Evolutionary conservation across 208 protist species (phyloP).

Genomic region (Trypanosoma cruzi): DNA sequence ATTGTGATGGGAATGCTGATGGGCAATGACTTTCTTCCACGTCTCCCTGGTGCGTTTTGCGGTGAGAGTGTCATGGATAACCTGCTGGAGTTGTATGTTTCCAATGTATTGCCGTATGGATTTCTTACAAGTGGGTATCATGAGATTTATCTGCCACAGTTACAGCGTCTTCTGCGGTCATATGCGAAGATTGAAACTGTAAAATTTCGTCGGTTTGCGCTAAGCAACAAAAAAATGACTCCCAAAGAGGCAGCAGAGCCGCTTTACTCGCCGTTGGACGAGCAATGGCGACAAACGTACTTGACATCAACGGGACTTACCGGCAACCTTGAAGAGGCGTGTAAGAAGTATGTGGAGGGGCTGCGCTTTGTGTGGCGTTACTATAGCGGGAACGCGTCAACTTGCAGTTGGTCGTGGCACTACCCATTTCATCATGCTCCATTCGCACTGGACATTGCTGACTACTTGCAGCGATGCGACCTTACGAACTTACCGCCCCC

Average conservation of each 20-base stretch:
- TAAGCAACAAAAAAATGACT: conserved; percentile 40
- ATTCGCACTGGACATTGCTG: conserved; percentile 63
- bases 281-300: conserved; percentile 57
- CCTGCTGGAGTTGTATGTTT: conserved; percentile 78
- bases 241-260: conserved; percentile 35
- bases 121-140: conserved; percentile 70
- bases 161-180: conserved; percentile 57
- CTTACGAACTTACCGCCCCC: conserved; percentile 35
- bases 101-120: conserved; percentile 76
- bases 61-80: conserved; percentile 80
- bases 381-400: conserved; percentile 56
- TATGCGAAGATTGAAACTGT: conserved; percentile 71
- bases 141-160: conserved; percentile 73
- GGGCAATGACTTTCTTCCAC: conserved; percentile 88
- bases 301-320: conserved; percentile 42
- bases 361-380: conserved; percentile 86
- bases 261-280: conserved; percentile 40
- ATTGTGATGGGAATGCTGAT: conserved; percentile 76
- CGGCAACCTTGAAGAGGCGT: conserved; percentile 46
- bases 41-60: conserved; percentile 74
- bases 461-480: conserved; percentile 40
- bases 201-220: conserved; percentile 60
- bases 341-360: conserved; percentile 71
- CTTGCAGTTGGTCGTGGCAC: conserved; percentile 81
- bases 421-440: conserved; percentile 82